Base-by-base conservation (phyloP, 768 basidiomycete genomes). In the Boletus eberwhitei region DNA sequence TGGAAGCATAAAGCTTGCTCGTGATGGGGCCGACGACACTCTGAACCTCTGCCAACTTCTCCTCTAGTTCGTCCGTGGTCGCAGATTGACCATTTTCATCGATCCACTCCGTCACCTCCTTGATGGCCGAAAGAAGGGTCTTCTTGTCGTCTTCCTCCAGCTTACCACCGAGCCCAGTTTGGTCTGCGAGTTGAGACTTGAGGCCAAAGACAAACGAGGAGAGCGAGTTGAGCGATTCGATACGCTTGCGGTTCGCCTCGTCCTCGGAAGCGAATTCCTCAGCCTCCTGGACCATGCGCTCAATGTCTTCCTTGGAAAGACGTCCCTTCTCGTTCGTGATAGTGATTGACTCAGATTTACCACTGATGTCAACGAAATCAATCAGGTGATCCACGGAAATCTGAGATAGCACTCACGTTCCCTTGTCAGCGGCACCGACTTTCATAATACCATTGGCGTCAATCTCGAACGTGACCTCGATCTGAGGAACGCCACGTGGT, bases 321-420 rank as follows among this genome's bases (percentile, higher is more conserved):
- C 95, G 90, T 42, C 92, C 93, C 78, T 94, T 95, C 73, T 96
- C 93, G 75, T 97, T 97, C 63, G 85, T 94, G 75, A 97, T 98
- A 37, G 91, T 94, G 72, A 96, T 92, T 40, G 85, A 87, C 72
- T 89, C 85, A 0, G 87, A 86, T 74, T 94, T 94, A 64, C 89
- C 89, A 71, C 85, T 88, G 12, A 1, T 9, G 2, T 1, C 14
- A 40, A 34, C 29, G 0, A 22, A 17, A 21, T 64, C 11, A 58
- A 35, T 42, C 36, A 43, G 1, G 7, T 17, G 5, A 22, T 8
- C n/a, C 29, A 9, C 2, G 4, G 9, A 2, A 12, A 16, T 7
- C 4, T 14, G 4, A 36, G 5, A 32, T 0, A 0, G 1, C 8
- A 80, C 82, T 76, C 67, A 82, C 90, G 92, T 96, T 71, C 90